Evolutionary conservation across 1,139 yeast species (phyloP).

Genomic region (Yamadazyma dendronema): DNA sequence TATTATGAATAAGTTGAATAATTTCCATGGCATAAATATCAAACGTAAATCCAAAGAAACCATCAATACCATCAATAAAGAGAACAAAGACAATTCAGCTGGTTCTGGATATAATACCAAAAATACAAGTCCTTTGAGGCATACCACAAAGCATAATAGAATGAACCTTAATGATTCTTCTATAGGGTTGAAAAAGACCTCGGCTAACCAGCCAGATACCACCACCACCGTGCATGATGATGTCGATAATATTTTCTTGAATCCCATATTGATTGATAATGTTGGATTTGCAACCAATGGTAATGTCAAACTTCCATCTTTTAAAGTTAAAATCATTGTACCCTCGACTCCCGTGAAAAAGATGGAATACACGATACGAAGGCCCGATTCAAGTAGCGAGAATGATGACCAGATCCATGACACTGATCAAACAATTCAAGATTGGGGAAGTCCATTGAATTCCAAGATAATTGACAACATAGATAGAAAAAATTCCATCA

Average conservation of each 20-base stretch:
- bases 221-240: slow-evolving; percentile 1
- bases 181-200: slow-evolving; percentile 35
- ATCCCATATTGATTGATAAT: slow-evolving; percentile 25
- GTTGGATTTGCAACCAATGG: slow-evolving; percentile 54
- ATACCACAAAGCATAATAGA: slow-evolving; percentile 22
- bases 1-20: slow-evolving; percentile 32
- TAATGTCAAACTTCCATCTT: slow-evolving; percentile 45
- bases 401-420: slow-evolving; percentile 1
- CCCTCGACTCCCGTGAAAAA: slow-evolving; percentile 73
- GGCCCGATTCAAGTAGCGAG: slow-evolving; percentile 7
- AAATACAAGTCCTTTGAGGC: slow-evolving; percentile 5
- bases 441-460: slow-evolving; percentile 10
- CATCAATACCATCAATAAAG: neutral
- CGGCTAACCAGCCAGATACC: slow-evolving; percentile 4
- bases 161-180: slow-evolving; percentile 45
- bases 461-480: slow-evolving; percentile 6
- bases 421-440: slow-evolving; percentile 1
- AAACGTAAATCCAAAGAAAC: neutral
- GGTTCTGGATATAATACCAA: slow-evolving; percentile 12
- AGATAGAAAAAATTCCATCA: slow-evolving; percentile 36
- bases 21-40: slow-evolving; percentile 12
- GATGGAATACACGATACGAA: slow-evolving; percentile 41
- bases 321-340: slow-evolving; percentile 43
- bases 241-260: slow-evolving; percentile 13
- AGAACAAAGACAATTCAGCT: slow-evolving; percentile 12